phyloP scores from a whole-genome alignment of 2,329 filamentous ascomycete species.

The Rutstroemia sp. region DNA sequence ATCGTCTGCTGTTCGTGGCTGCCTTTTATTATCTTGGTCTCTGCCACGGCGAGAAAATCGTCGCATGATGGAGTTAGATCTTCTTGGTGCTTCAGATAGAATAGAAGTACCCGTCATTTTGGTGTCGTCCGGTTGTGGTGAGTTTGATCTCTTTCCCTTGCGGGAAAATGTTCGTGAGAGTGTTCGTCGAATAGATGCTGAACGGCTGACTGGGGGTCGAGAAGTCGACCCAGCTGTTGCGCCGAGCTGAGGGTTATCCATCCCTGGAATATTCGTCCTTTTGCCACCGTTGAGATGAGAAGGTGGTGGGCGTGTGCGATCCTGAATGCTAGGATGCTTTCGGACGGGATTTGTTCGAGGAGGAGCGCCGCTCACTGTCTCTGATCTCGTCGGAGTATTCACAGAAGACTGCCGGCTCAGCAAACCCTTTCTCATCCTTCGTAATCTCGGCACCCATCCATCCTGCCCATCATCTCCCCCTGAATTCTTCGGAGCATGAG shows the following conservation, averaged over 20 bases:
- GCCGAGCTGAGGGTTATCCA: neutral
- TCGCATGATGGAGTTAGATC: neutral
- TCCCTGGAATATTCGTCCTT: neutral
- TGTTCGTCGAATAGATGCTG: neutral
- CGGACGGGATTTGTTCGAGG: too few relatives aligned
- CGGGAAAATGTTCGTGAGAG: neutral
- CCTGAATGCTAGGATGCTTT: too few relatives aligned
- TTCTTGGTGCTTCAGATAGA: neutral
- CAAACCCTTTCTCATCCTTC: neutral
- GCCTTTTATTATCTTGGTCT: too few relatives aligned
- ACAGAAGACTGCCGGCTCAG: neutral
- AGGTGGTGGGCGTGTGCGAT: too few relatives aligned
- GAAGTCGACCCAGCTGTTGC: neutral
- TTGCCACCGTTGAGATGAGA: neutral
- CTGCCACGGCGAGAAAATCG: too few relatives aligned
- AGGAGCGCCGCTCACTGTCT: too few relatives aligned
- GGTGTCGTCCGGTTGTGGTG: neutral
- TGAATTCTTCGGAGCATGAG: neutral
- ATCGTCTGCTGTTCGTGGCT: too few relatives aligned
- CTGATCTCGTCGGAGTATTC: neutral
- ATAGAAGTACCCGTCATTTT: neutral
- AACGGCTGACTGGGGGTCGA: neutral
- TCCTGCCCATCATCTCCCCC: neutral
- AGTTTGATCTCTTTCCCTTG: neutral
- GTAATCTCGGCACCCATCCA: neutral